Base-by-base conservation (phyloP, 495 filamentous ascomycete species). In the Penicillium pancosmium region DNA sequence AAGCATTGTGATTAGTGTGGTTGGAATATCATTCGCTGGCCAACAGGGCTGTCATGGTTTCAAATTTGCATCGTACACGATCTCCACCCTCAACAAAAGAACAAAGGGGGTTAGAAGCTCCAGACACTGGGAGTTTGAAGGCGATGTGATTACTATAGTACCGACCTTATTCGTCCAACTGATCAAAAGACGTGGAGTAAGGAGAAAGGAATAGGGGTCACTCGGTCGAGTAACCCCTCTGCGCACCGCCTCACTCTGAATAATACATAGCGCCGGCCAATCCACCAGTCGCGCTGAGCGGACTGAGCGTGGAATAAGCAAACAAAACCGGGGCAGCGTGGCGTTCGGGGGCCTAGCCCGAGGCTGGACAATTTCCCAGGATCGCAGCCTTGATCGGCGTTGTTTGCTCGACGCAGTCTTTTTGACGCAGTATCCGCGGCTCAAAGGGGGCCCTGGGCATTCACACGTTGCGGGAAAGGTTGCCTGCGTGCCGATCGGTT, bases 191-290 rank as follows among this genome's bases (percentile, higher is more conserved):
- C 52, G 55, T 52, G 47, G n/a, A 48, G 52, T 40, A 56, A 49
- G 52, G 46, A 52, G 52, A 47, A 51, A 34, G 15, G 15, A 38
- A 38, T 13, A 38, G 36, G 36, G 36, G 12, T 12, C 11, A 38
- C 15, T n/a, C 15, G 56, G 27, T 18, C 36, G 38, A 36, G 6
- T 31, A 41, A 54, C 50, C 34, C 38, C 51, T 48, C 52, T 19
- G n/a, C 44, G 60, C 52, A 56, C 52, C 51, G 55, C 60, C 52
- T 63, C 38, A 33, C 51, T 34, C 40, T 58, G 50, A 31, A 52
- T 25, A 10, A 48, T 31, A 31, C 27, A 48, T 19, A 51, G n/a
- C 18, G 5, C 47, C 9, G 19, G 18, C 62, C 56, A 62, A 63
- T 66, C 56, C 19, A n/a, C 12, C 46, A 12, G 19, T 48, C 46